Base-by-base conservation (phyloP, 2,329 filamentous ascomycete species). In the Trichoderma sp. region DNA sequence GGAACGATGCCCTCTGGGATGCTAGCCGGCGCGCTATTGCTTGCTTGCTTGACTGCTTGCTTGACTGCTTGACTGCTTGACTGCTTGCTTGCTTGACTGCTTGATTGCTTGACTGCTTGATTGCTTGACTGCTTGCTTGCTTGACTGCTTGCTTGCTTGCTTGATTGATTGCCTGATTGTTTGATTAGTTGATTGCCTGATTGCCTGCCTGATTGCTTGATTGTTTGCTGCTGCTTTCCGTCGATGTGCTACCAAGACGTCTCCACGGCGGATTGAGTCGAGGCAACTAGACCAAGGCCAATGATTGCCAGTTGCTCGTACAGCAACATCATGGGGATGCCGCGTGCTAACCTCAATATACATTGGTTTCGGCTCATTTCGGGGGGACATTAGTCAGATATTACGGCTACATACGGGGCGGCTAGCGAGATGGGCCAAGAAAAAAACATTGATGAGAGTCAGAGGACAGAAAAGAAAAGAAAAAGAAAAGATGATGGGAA, bases 81-180 rank as follows among this genome's bases (percentile, higher is more conserved):
- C n/a, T n/a, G n/a, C n/a, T 60, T 60, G 57, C 57, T 25, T 61
- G 58, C 42, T 61, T 34, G 58, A n/a, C n/a, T n/a, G n/a, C n/a
- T n/a, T n/a, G n/a, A n/a, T n/a, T n/a, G n/a, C n/a, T n/a, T n/a
- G n/a, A n/a, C n/a, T n/a, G n/a, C n/a, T n/a, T n/a, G n/a, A n/a
- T n/a, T n/a, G n/a, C n/a, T n/a, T n/a, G n/a, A n/a, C n/a, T n/a
- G n/a, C n/a, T 60, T 60, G 57, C 57, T 25, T 61, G 58, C 42
- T 61, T 34, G 58, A n/a, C n/a, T n/a, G n/a, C n/a, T n/a, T n/a
- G n/a, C n/a, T n/a, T n/a, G n/a, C n/a, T n/a, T n/a, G n/a, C n/a
- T n/a, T n/a, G n/a, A n/a, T n/a, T n/a, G n/a, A n/a, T n/a, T n/a
- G n/a, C n/a, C n/a, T n/a, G n/a, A n/a, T n/a, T n/a, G n/a, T n/a